These are phyloP conservation scores for Leishmania arabica DNA, from an alignment of 208 protist genomes.

Conservation along the genomic window DNA sequence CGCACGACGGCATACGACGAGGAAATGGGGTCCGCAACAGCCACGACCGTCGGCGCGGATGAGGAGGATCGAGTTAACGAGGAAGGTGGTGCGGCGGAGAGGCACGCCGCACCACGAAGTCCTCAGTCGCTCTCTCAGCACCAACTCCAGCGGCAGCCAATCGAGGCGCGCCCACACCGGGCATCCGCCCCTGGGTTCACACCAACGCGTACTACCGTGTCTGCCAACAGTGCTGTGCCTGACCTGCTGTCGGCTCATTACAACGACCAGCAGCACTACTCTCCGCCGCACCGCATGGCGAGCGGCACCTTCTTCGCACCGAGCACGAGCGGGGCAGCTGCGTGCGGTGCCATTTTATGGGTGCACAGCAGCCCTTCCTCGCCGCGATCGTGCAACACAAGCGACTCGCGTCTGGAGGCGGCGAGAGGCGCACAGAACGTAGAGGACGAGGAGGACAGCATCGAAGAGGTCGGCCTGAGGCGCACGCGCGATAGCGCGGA, in stretches of 20 bases:
- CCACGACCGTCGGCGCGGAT: constrained; percentile 6
- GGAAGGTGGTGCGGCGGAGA: background rate
- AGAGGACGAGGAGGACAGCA: background rate
- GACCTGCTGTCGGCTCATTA: background rate
- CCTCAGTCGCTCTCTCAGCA: background rate
- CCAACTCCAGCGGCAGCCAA: background rate
- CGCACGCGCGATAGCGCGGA: background rate
- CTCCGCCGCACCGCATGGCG: background rate
- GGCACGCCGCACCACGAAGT: background rate
- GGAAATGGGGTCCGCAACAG: background rate
- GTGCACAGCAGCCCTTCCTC: constrained; percentile 3
- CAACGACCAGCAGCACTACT: background rate
- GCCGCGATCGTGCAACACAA: background rate
- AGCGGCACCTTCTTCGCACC: background rate
- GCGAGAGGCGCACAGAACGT: background rate
- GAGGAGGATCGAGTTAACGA: background rate
- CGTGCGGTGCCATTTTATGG: background rate
- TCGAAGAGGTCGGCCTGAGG: background rate
- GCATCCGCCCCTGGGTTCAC: background rate
- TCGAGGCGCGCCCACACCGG: background rate
- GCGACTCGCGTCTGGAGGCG: constrained; percentile 1
- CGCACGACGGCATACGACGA: background rate
- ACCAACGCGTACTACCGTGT: constrained; percentile 2
- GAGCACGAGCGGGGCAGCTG: background rate
- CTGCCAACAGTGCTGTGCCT: background rate